Evolutionary conservation across 2,329 filamentous ascomycete genomes (phyloP).

Genomic region (Cadophora sp.): DNA sequence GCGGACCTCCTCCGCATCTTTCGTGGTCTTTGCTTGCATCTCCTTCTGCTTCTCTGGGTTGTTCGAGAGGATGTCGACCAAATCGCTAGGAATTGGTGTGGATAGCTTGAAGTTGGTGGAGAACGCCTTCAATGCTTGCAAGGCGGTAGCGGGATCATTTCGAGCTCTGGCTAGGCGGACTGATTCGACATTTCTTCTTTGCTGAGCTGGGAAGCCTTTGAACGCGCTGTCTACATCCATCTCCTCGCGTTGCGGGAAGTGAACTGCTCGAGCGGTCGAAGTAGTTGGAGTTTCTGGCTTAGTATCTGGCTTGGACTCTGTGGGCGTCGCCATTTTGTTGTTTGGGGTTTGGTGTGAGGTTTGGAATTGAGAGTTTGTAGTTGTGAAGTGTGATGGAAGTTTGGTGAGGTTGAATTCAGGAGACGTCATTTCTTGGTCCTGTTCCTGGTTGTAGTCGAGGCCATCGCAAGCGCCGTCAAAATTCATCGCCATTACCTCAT

Average conservation of each 20-base stretch:
- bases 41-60: conserved; percentile 10
- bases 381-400: neutral
- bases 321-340: neutral
- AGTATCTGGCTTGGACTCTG: neutral
- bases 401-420: neutral
- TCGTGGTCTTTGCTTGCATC: neutral
- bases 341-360: neutral
- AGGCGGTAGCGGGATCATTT: conserved; percentile 71
- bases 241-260: neutral
- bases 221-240: conserved; percentile 67
- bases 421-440: neutral
- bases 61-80: neutral
- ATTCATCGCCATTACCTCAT: neutral
- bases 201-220: conserved; percentile 65
- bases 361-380: neutral
- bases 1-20: neutral
- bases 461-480: conserved; percentile 10
- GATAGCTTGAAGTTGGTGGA: conserved; percentile 15
- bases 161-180: conserved; percentile 63
- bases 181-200: conserved; percentile 63
- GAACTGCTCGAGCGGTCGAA: neutral
- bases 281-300: neutral
- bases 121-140: conserved; percentile 7
- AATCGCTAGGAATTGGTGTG: conserved; percentile 5
- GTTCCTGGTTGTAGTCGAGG: neutral